Percentiles rank a stretch among this genome's conserved stretches.
phyloP scores from a whole-genome alignment of 2,329 filamentous ascomycete genomes.

The Aspergillus thermomutatus region DNA sequence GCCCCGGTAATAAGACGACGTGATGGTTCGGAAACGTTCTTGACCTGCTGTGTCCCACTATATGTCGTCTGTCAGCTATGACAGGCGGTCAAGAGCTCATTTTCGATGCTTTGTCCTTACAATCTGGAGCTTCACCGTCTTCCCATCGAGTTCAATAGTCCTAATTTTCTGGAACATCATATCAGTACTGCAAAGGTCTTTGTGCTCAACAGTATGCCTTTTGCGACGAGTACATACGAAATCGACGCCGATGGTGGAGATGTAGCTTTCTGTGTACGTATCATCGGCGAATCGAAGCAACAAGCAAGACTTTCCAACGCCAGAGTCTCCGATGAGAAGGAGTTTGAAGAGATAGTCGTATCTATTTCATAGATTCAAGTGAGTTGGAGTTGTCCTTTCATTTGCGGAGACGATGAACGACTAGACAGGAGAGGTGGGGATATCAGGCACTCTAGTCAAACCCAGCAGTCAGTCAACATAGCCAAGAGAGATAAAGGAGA shows the following conservation, averaged over 20 bases:
- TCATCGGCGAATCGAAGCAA: slow-evolving; percentile 97
- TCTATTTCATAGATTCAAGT: slow-evolving; percentile 52
- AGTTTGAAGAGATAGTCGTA: slow-evolving; percentile 99
- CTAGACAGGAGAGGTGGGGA: background rate
- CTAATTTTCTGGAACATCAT: slow-evolving; percentile 79
- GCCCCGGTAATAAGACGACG: slow-evolving; percentile 98
- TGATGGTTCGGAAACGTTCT: slow-evolving; percentile 99
- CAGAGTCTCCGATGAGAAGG: slow-evolving; percentile 99
- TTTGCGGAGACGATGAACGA: background rate
- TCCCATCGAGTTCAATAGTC: slow-evolving; percentile 98
- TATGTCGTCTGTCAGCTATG: slow-evolving; percentile 17
- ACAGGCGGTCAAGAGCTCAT: background rate
- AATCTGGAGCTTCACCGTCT: slow-evolving; percentile 99
- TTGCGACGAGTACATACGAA: slow-evolving; percentile 65
- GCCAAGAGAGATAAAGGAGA: background rate
- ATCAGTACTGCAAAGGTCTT: slow-evolving; percentile 18
- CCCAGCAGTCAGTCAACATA: slow-evolving; percentile 10
- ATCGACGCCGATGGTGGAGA: slow-evolving; percentile 98
- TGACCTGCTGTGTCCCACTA: slow-evolving; percentile 99
- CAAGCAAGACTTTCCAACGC: slow-evolving; percentile 99
- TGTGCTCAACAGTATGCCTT: slow-evolving; percentile 3
- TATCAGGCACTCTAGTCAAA: slow-evolving; percentile 22
- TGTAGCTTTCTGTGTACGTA: slow-evolving; percentile 99
- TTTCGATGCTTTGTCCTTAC: slow-evolving; percentile 52
- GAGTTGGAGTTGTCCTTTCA: background rate